Base-by-base conservation (phyloP, 148 eudicot species). In the Beta vulgaris region DNA sequence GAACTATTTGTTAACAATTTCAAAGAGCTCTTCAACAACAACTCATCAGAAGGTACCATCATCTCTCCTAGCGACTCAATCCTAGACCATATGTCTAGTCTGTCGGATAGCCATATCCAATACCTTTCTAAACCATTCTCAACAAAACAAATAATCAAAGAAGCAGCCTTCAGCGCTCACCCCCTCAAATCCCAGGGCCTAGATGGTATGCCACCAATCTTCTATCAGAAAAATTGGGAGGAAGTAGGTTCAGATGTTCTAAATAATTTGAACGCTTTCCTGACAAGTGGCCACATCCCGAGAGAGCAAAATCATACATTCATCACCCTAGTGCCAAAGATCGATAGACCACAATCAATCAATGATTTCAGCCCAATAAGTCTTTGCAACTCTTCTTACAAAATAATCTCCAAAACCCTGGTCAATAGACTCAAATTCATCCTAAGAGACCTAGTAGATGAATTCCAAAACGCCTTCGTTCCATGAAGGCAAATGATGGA, bases 271-370 rank as follows among this genome's bases (percentile, higher is more conserved):
- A 7, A 13, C 8, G 2, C 8, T 13, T 46, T 46, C 51, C 8
- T 46, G 51, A 5, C 51, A 46, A 16, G 51, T 13, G 8, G 7
- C 14, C 14, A 10, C 14, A 10, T 13, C 48, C 14, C 14, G n/a
- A 43, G 2, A 12, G 48, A 43, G 48, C 10, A 13, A 2, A 54
- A 54, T 6, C 7, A 21, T 4, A 54, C 59, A 1, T 54, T n/a
- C 29, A n/a, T 54, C 9, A 0, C 28, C 4, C 59, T 54, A 1
- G 23, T 54, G 10, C 59, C 13, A 6, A 54, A 54, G 11, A 1
- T 1, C 11, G 10, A 1, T 1, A 8, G 10, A 2, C 28, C 59
- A 7, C 3, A 8, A 0, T 0, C 0, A 7, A 29, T 54, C 0
- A 7, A 7, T 1, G 29, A 54, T 0, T 54, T 54, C 29, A 5